phyloP scores from a whole-genome alignment of 1,284 basidiomycete genomes.

The Sutorius eximius region DNA sequence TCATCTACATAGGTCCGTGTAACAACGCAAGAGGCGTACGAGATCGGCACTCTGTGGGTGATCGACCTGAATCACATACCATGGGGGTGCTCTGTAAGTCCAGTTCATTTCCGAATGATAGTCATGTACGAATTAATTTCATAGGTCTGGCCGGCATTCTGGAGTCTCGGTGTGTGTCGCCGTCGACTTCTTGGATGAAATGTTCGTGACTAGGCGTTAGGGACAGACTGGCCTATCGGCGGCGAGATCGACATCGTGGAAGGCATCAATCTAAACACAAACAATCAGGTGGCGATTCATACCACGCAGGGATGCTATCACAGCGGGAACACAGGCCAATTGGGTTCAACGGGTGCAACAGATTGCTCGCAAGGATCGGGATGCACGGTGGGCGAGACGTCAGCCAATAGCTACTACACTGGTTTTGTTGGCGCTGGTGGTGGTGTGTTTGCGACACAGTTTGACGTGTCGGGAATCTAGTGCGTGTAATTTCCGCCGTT shows the following conservation, averaged over 20 bases:
- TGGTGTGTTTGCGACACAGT: conserved; percentile 72
- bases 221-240: conserved; percentile 42
- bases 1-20: conserved; percentile 45
- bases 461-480: conserved; percentile 59
- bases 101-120: conserved; percentile 7
- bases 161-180: conserved; percentile 39
- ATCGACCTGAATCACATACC: conserved; percentile 63
- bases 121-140: neutral
- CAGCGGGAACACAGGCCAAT: conserved; percentile 30
- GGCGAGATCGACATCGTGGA: conserved; percentile 62
- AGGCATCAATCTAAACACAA: conserved; percentile 46
- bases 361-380: conserved; percentile 57
- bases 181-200: neutral
- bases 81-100: conserved; percentile 62
- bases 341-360: conserved; percentile 35
- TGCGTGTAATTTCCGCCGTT: conserved; percentile 40
- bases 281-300: conserved; percentile 67
- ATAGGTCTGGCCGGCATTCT: conserved; percentile 55
- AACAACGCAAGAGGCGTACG: conserved; percentile 47
- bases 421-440: conserved; percentile 67
- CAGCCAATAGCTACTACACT: conserved; percentile 56
- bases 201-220: conserved; percentile 11
- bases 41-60: conserved; percentile 57
- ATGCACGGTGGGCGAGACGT: conserved; percentile 62
- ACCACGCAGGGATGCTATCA: conserved; percentile 45